These are phyloP conservation scores for Ogataea kodamae DNA, from an alignment of 805 yeast genomes.

Conservation along the genomic window DNA sequence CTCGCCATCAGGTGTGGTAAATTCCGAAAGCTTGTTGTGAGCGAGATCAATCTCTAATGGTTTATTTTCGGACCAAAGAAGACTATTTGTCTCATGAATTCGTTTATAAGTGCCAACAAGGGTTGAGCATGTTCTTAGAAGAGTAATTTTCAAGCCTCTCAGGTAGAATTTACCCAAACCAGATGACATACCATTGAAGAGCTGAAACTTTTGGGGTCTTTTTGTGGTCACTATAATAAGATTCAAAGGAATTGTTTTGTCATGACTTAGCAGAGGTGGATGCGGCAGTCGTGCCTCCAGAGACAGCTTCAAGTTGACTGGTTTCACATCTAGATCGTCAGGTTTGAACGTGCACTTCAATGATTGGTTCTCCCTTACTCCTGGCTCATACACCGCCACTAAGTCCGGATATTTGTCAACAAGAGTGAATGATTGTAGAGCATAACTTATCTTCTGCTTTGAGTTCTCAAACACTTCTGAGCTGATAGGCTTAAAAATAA, in stretches of 20 bases:
- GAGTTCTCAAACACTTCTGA: neutral
- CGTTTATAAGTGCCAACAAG: slow-evolving; percentile 20
- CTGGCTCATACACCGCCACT: slow-evolving; percentile 35
- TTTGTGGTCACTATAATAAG: slow-evolving; percentile 22
- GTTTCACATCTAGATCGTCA: slow-evolving; percentile 25
- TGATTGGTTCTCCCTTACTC: slow-evolving; percentile 2
- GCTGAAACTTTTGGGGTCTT: slow-evolving; percentile 23
- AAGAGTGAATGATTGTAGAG: slow-evolving; percentile 40
- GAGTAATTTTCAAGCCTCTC: slow-evolving; percentile 36
- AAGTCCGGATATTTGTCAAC: slow-evolving; percentile 41
- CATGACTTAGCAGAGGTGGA: slow-evolving; percentile 47
- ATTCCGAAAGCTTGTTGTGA: slow-evolving; percentile 30
- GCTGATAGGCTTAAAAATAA: slow-evolving; percentile 1
- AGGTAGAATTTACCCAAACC: slow-evolving; percentile 46
- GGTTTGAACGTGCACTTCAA: slow-evolving; percentile 14
- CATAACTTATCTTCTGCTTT: slow-evolving; percentile 42
- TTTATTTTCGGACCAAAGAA: neutral
- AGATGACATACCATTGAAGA: slow-evolving; percentile 42
- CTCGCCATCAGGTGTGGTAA: slow-evolving; percentile 14
- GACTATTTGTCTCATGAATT: slow-evolving; percentile 22
- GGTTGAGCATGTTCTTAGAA: slow-evolving; percentile 27
- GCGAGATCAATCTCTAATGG: slow-evolving; percentile 36
- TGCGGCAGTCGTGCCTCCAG: slow-evolving; percentile 48
- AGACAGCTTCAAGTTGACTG: slow-evolving; percentile 37
- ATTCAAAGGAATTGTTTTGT: slow-evolving; percentile 29